These are phyloP conservation scores for Dioszegia aurantiaca DNA, from an alignment of 768 basidiomycete genomes.

Conservation along the genomic window DNA sequence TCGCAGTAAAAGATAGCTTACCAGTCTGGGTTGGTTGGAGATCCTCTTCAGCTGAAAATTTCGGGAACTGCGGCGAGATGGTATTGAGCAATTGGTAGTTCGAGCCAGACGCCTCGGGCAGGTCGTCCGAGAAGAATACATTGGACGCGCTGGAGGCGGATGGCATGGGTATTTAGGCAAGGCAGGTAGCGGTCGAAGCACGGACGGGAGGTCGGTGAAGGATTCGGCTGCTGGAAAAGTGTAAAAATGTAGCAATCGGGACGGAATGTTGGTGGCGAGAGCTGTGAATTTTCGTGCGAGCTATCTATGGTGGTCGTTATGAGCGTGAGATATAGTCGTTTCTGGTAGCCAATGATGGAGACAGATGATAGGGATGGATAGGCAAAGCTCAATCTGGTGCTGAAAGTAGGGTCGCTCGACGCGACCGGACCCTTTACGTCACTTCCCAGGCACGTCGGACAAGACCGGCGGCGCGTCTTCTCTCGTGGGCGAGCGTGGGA, in stretches of 20 bases:
- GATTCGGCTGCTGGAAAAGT: too few species aligned
- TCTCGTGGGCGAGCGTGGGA: not conserved
- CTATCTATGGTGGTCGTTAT: not conserved
- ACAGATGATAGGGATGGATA: not conserved
- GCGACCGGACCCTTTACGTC: not conserved
- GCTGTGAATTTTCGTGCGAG: too few species aligned
- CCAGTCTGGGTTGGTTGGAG: not conserved
- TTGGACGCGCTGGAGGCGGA: constrained; percentile 9
- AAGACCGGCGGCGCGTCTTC: not conserved
- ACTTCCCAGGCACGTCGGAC: not conserved
- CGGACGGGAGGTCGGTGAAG: too few species aligned
- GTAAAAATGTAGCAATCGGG: too few species aligned
- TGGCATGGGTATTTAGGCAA: not conserved
- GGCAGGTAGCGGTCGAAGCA: too few species aligned
- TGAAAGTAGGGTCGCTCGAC: not conserved
- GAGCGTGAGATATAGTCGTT: not conserved
- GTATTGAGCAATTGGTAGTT: not conserved
- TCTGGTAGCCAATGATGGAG: not conserved
- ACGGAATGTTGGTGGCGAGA: too few species aligned
- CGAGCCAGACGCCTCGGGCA: constrained; percentile 15
- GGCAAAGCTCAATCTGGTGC: not conserved
- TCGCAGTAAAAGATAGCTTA: not conserved
- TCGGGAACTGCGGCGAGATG: not conserved
- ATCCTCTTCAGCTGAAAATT: not conserved
- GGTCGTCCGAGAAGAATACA: constrained; percentile 17